Percentiles rank a stretch among this genome's conserved stretches.
These are phyloP conservation scores for Pontederia crassipes DNA, from an alignment of 176 grass and related monocot species.

Conservation along the genomic window DNA sequence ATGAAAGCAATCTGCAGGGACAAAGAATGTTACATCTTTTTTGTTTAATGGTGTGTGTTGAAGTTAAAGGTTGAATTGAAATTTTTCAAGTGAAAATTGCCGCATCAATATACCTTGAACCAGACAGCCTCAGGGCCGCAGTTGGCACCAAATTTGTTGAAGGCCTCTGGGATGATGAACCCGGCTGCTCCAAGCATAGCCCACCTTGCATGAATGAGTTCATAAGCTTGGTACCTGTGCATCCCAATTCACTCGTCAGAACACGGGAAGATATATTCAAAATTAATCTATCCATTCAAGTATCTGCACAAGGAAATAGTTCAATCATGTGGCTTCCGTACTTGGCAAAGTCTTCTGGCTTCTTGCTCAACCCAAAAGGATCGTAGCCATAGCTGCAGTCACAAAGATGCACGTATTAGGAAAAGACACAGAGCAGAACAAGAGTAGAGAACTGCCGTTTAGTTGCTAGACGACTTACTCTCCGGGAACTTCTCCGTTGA, in stretches of 20 bases:
- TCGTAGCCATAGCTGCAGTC: conserved; percentile 83
- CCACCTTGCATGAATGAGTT: conserved; percentile 92
- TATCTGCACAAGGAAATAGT: background rate
- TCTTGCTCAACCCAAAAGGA: conserved; percentile 90
- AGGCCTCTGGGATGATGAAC: conserved; percentile 80
- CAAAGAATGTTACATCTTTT: too few species aligned
- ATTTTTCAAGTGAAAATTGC: too few species aligned
- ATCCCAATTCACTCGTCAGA: background rate
- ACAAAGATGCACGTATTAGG: background rate
- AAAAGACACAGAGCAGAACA: background rate
- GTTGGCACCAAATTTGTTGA: conserved; percentile 88
- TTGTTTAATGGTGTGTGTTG: too few species aligned
- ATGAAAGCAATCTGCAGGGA: too few species aligned
- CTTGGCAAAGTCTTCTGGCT: conserved; percentile 79
- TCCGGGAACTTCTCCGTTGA: conserved; percentile 83
- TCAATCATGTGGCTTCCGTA: conserved; percentile 18
- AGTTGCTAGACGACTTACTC: conserved; percentile 49
- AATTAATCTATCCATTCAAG: background rate
- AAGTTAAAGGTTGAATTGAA: too few species aligned
- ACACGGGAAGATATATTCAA: background rate
- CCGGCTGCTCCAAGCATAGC: conserved; percentile 93
- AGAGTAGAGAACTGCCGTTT: too few species aligned
- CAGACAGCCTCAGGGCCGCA: conserved; percentile 92
- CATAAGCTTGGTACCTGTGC: conserved; percentile 80
- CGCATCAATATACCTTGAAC: conserved; percentile 50